Evolutionary conservation across 768 basidiomycete species (phyloP), one percentile per base, ranked within the genome.

Genomic region (Panellus pusillus): DNA sequence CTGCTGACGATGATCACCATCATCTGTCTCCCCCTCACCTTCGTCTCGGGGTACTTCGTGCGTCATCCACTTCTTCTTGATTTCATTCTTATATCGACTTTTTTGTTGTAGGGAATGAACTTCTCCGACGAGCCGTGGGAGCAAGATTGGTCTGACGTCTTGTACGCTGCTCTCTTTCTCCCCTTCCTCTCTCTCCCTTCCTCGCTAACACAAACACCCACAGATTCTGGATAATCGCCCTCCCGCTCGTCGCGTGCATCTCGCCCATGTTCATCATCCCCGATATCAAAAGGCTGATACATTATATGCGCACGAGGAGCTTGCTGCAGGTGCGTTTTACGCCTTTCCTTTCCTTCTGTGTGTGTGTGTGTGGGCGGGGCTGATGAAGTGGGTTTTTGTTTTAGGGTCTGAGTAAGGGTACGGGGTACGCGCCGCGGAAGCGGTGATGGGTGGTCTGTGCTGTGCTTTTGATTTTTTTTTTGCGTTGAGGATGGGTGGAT

Each of bases 31-130:
- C 87, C 87, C 2, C 67, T 88, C 47, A 87, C 87, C 7, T 72
- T 88, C 38, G 72, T 87, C 38, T 87, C 87, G 7, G 87, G 87
- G 50, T 89, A 89, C 71, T 89, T 88, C 61, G 87, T 84, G 61
- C 12, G 11, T 41, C 19, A 27, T 20, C 18, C 20, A 24, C 37
- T 18, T 15, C 20, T 40, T 2, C 2, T 35, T 11, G 15, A 37
- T 44, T 41, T 9, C 40, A 19, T 43, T 9, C n/a, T n/a, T n/a
- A n/a, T n/a, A n/a, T n/a, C n/a, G n/a, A n/a, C n/a, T n/a, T n/a
- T n/a, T n/a, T n/a, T n/a, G n/a, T n/a, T n/a, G n/a, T n/a, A n/a
- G 85, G 84, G 86, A 42, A 87, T 87, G 86, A 87, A 87, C 67
- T 89, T 88, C 63, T 50, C 66, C 0, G 29, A 69, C 81, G 9